phyloP scores from a whole-genome alignment of 1,139 yeast species.

The Sugiyamaella neomexicana region DNA sequence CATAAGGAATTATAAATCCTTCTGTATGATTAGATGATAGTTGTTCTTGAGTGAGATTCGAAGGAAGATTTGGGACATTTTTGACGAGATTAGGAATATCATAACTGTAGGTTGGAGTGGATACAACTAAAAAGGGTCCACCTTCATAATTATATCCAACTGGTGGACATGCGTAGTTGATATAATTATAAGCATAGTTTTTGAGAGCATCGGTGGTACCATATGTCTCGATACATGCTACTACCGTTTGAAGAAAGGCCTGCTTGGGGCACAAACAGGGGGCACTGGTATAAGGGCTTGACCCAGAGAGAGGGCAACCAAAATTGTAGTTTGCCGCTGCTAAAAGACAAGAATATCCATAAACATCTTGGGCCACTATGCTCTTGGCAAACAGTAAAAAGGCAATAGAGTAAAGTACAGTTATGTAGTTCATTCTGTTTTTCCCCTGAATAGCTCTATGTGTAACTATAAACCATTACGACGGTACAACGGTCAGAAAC shows the following conservation, averaged over 20 bases:
- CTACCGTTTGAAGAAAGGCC: constrained; percentile 21
- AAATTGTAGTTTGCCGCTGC: constrained; percentile 11
- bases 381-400: background rate
- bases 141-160: background rate
- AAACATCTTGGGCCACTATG: background rate
- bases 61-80: constrained; percentile 10
- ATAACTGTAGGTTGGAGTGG: constrained; percentile 5
- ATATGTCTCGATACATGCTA: constrained; percentile 21
- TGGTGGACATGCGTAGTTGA: constrained; percentile 12
- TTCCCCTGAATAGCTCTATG: background rate
- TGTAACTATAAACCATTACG: background rate
- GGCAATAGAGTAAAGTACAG: background rate
- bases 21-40: constrained; percentile 7
- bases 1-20: constrained; percentile 10
- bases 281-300: constrained; percentile 10
- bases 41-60: constrained; percentile 11
- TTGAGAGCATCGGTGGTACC: background rate
- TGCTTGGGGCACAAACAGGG: constrained; percentile 19
- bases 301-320: constrained; percentile 6
- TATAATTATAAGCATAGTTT: constrained; percentile 2
- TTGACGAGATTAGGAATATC: constrained; percentile 13
- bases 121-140: background rate
- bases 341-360: constrained; percentile 14
- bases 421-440: background rate
- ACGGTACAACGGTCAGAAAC: background rate